Evolutionary conservation across 192 early-diverging fungal genomes (phyloP), one percentile per base, ranked within the genome.

Genomic region (Umbelopsis isabellina): DNA sequence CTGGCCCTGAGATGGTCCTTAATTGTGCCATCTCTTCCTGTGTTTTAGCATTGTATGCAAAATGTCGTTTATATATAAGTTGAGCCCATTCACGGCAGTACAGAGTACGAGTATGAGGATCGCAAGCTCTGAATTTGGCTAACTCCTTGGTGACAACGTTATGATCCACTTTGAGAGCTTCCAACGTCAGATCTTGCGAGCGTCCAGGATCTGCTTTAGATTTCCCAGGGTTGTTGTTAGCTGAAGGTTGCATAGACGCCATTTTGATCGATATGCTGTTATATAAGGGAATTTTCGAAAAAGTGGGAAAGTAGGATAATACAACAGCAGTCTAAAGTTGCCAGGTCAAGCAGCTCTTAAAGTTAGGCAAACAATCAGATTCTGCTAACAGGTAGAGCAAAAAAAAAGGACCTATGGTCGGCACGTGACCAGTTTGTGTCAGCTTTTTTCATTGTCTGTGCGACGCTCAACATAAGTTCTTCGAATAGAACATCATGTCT

Each of bases 61-160:
- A 84, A 20, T 79, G 86, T 79, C 88, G 89, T 69, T 91, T 88
- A 69, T 92, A 93, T 6, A 93, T 87, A 79, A 81, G 89, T 65
- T 87, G 87, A 30, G 90, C 89, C 91, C 91, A 93, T 75, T 93
- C 91, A 37, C 91, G 88, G 69, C 91, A 93, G 68, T 91, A 93
- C 46, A 90, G 89, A 70, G 88, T 88, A 73, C 87, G 86, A 23
- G 84, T 88, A 58, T 83, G 83, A 72, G 83, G 82, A 72, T 91
- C 90, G 53, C 91, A 93, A 18, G 91, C 83, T 10, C 91, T 84
- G 71, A 89, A 93, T 64, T 89, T 80, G 9, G 79, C 72, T 50
- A 93, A 68, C 71, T 93, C 91, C 69, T 93, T 93, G 35, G 88
- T 81, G 46, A 91, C 75, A 5, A 80, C 68, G 52, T 75, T 80